Conservation (phyloP, 176 grass and related monocot genomes). For the Oryza officinalis region DNA sequence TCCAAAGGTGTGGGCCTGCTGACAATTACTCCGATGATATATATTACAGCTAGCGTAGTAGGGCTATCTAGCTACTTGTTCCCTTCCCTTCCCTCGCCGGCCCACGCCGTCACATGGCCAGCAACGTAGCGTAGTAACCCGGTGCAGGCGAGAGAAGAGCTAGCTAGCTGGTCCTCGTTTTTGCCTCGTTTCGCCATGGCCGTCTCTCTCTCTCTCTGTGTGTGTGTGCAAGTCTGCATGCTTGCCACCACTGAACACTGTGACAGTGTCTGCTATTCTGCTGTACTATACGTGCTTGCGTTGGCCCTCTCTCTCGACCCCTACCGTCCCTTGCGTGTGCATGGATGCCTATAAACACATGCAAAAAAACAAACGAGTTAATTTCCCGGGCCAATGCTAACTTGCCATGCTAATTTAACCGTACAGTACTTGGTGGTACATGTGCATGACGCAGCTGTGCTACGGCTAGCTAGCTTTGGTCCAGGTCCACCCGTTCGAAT, state of each 20-base stretch:
- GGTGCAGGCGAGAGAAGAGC: neutral
- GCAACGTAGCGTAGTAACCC: constrained; percentile 21
- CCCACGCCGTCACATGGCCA: constrained; percentile 52
- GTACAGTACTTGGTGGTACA: neutral
- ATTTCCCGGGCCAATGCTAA: neutral
- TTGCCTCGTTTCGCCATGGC: constrained; percentile 23
- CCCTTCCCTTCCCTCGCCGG: constrained; percentile 22
- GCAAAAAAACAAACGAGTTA: neutral
- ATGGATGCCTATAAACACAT: neutral
- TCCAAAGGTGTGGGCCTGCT: constrained; percentile 16
- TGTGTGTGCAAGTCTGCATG: neutral
- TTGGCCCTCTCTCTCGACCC: too few relatives aligned
- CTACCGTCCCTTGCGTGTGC: neutral
- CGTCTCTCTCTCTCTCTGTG: neutral
- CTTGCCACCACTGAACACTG: neutral
- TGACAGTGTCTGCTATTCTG: neutral
- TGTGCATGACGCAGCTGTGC: neutral
- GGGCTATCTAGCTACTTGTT: constrained; percentile 1
- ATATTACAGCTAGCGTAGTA: constrained; percentile 19
- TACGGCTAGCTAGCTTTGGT: neutral
- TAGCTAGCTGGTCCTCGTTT: constrained; percentile 38
- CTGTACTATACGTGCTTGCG: neutral
- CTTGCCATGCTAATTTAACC: neutral
- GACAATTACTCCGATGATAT: constrained; percentile 22
- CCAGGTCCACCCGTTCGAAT: neutral